These are phyloP conservation scores for Chaetomiaceae sp. DNA, from an alignment of 2,329 filamentous ascomycete species.

Conservation along the genomic window DNA sequence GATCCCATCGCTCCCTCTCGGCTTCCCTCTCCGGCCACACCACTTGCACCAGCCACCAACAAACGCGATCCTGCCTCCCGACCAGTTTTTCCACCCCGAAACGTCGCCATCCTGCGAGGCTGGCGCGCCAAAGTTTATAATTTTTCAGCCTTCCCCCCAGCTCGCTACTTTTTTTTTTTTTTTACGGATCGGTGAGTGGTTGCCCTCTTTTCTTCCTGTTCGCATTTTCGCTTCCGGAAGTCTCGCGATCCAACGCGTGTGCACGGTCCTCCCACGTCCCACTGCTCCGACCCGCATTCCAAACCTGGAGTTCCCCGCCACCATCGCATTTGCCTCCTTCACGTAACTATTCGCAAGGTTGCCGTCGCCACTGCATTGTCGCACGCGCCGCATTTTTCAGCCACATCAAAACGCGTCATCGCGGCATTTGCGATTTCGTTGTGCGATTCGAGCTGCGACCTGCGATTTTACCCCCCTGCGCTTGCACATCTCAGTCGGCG, in stretches of 20 bases:
- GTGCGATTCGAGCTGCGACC: background rate
- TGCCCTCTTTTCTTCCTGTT: constrained; percentile 22
- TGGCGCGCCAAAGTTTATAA: constrained; percentile 25
- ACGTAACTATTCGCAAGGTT: constrained; percentile 9
- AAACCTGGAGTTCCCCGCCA: constrained; percentile 14
- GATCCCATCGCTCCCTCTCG: constrained; percentile 12
- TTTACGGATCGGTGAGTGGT: constrained; percentile 27
- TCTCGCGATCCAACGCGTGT: constrained; percentile 26
- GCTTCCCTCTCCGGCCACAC: background rate
- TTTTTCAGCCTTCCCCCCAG: constrained; percentile 29
- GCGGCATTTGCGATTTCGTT: background rate
- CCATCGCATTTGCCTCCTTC: constrained; percentile 5
- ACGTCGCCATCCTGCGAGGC: constrained; percentile 25
- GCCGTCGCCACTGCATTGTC: constrained; percentile 2
- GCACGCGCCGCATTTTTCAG: background rate
- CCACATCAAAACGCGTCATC: background rate
- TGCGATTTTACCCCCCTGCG: background rate
- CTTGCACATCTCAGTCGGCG: too few relatives aligned
- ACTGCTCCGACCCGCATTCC: constrained; percentile 12
- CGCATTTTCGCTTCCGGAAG: constrained; percentile 32
- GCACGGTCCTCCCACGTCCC: constrained; percentile 22
- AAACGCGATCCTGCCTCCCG: background rate
- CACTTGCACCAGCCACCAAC: constrained; percentile 16
- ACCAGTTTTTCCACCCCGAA: constrained; percentile 24
- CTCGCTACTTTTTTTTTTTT: constrained; percentile 15